phyloP scores from a whole-genome alignment of 2,329 filamentous ascomycete species.

The Penicillium sp. region DNA sequence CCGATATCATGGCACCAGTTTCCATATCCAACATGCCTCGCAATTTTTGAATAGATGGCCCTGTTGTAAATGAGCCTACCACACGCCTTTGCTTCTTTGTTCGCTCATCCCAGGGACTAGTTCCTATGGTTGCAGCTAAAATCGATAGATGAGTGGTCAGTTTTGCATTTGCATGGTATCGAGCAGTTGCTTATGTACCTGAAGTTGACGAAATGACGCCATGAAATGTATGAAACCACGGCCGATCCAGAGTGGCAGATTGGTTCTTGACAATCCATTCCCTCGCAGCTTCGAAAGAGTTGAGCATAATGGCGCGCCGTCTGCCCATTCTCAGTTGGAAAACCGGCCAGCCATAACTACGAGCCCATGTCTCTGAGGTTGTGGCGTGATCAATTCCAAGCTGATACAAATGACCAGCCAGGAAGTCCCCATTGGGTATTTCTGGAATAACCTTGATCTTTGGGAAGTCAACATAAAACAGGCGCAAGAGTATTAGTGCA shows the following conservation, averaged over 20 bases:
- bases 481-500: not conserved
- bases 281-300: constrained; percentile 10
- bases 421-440: constrained; percentile 4
- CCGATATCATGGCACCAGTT: constrained; percentile 8
- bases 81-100: constrained; percentile 13
- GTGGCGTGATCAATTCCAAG: constrained; percentile 13
- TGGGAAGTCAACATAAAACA: constrained; percentile 8
- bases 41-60: constrained; percentile 9
- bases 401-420: constrained; percentile 12
- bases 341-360: constrained; percentile 9
- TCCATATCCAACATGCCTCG: constrained; percentile 12
- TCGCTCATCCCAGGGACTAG: constrained; percentile 13
- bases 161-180: not conserved
- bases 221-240: constrained; percentile 14
- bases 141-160: not conserved
- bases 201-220: constrained; percentile 10
- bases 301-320: constrained; percentile 11
- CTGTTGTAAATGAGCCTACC: constrained; percentile 12
- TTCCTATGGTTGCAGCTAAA: constrained; percentile 13
- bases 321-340: constrained; percentile 12
- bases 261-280: constrained; percentile 14
- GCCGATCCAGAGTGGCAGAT: constrained; percentile 12
- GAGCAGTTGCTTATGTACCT: not conserved
- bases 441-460: constrained; percentile 13
- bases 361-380: constrained; percentile 7